Conservation (phyloP, 352 stramenopile species). For the Globisporangium splendens region DNA sequence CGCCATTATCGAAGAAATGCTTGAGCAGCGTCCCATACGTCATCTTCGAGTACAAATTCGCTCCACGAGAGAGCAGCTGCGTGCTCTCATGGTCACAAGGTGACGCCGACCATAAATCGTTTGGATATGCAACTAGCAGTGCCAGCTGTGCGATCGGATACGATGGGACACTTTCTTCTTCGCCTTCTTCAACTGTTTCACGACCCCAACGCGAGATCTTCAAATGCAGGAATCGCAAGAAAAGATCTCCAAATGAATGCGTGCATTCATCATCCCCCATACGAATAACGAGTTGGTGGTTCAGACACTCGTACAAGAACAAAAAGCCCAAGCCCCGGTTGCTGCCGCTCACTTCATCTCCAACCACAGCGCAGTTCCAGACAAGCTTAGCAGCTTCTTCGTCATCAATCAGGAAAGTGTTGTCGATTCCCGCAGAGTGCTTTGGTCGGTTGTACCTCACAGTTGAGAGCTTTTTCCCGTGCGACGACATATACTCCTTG, state of each 20-base stretch:
- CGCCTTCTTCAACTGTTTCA: conserved; percentile 80
- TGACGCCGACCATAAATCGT: conserved; percentile 48
- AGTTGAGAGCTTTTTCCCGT: conserved; percentile 78
- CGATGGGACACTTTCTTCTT: conserved; percentile 74
- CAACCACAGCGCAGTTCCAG: conserved; percentile 79
- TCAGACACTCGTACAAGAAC: conserved; percentile 83
- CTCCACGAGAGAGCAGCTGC: conserved; percentile 64
- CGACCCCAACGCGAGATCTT: conserved; percentile 83
- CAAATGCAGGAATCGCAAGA: conserved; percentile 72
- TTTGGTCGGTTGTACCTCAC: conserved; percentile 84
- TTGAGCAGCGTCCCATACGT: conserved; percentile 77
- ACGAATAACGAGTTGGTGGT: conserved; percentile 56
- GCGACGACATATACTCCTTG: conserved; percentile 66
- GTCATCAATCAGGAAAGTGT: conserved; percentile 70
- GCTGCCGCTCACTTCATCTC: conserved; percentile 77
- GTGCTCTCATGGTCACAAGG: conserved; percentile 68
- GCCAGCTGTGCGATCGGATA: conserved; percentile 76
- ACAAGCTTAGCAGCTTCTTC: conserved; percentile 77
- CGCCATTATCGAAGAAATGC: conserved; percentile 77
- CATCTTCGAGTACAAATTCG: conserved; percentile 81
- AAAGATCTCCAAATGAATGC: conserved; percentile 74
- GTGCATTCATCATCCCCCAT: conserved; percentile 73
- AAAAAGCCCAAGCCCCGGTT: conserved; percentile 78
- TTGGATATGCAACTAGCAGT: conserved; percentile 58
- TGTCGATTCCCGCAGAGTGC: conserved; percentile 41